A percentile compares a stretch with the other conserved stretches of the same genome.
Evolutionary conservation across 208 protist genomes (phyloP).

Genomic region (Acanthamoeba rhysodes): DNA sequence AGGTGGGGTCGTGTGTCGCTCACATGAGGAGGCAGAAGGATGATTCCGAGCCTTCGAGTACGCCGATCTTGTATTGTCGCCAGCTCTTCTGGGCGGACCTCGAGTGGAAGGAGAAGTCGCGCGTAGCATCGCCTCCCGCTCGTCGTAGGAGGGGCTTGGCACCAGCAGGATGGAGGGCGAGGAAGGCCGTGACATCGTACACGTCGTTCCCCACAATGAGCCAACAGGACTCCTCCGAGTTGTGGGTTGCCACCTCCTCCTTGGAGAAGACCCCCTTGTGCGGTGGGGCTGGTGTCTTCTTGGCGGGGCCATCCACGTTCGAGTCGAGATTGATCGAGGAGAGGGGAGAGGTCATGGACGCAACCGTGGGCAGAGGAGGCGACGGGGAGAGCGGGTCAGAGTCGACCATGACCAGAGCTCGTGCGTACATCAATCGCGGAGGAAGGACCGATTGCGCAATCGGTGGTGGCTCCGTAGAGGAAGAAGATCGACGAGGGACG

Average conservation of each 20-base stretch:
- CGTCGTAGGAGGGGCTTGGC: constrained; percentile 57
- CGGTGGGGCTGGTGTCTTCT: too few species aligned
- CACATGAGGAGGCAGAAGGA: too few species aligned
- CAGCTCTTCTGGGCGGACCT: not conserved
- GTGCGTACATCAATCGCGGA: not conserved
- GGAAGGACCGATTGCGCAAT: too few species aligned
- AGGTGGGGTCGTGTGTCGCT: too few species aligned
- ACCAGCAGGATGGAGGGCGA: constrained; percentile 10
- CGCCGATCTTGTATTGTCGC: too few species aligned
- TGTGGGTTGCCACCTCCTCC: constrained; percentile 56
- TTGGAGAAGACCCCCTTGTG: not conserved
- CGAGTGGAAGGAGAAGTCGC: constrained; percentile 56
- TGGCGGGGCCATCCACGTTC: too few species aligned
- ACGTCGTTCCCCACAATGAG: constrained; percentile 53
- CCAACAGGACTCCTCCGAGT: constrained; percentile 63
- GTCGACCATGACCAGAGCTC: constrained; percentile 7
- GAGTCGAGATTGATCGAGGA: too few species aligned
- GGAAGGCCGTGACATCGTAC: constrained; percentile 67
- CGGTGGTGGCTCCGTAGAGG: not conserved
- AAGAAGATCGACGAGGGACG: too few species aligned
- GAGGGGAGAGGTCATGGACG: not conserved
- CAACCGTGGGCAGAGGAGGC: not conserved
- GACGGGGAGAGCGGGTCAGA: not conserved
- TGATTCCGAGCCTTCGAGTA: too few species aligned
- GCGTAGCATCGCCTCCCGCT: constrained; percentile 29